phyloP scores from a whole-genome alignment of 495 filamentous ascomycete genomes.

The Lepraria neglecta region DNA sequence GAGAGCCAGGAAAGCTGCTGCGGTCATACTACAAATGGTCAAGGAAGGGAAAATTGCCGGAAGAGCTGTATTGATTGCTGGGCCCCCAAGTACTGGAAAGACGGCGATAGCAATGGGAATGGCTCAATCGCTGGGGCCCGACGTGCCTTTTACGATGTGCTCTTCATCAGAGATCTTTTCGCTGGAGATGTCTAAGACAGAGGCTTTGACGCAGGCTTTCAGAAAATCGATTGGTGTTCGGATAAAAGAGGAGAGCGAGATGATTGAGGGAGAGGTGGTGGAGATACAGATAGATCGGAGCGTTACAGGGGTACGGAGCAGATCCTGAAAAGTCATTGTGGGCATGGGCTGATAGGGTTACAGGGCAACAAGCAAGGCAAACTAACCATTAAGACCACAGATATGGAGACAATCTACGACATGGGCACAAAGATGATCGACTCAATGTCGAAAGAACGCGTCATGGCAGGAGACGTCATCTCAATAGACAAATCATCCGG shows the following conservation, averaged over 20 bases:
- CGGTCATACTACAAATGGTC: constrained; percentile 95
- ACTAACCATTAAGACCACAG: constrained; percentile 97
- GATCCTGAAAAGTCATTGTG: background rate
- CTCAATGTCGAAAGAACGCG: constrained; percentile 95
- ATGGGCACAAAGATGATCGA: constrained; percentile 99
- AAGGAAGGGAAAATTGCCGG: constrained; percentile 98
- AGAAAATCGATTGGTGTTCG: constrained; percentile 92
- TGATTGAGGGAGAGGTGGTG: constrained; percentile 98
- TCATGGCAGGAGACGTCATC: constrained; percentile 97
- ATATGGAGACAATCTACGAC: constrained; percentile 99
- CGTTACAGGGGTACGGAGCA: constrained; percentile 67
- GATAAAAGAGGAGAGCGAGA: constrained; percentile 97
- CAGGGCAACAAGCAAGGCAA: constrained; percentile 93
- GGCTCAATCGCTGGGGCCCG: constrained; percentile 86
- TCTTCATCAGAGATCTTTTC: constrained; percentile 96
- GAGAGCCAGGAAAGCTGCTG: constrained; percentile 91
- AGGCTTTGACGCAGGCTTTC: constrained; percentile 96
- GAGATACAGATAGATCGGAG: constrained; percentile 98
- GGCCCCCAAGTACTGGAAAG: constrained; percentile 96
- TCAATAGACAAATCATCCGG: constrained; percentile 96
- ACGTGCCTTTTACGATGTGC: constrained; percentile 94
- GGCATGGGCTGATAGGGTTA: constrained; percentile 13
- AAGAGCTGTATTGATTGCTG: constrained; percentile 88
- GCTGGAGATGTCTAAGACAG: constrained; percentile 97
- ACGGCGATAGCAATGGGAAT: constrained; percentile 99